Conservation (phyloP, 2,329 filamentous ascomycete species). For the Ascochyta pisi region DNA sequence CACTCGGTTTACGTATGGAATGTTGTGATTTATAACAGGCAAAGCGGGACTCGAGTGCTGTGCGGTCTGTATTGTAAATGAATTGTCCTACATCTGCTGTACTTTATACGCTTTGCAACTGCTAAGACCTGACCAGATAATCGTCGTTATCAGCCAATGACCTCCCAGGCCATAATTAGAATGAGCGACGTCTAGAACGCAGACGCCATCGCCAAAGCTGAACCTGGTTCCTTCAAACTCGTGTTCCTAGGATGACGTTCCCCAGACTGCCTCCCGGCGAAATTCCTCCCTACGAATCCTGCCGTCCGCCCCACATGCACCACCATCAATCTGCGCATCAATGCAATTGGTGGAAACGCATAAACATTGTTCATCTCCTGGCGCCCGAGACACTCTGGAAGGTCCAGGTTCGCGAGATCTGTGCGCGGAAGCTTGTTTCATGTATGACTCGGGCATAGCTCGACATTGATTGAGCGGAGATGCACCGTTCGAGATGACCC, state of each 20-base stretch:
- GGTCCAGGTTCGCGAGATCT: constrained; percentile 6
- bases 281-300: constrained; percentile 14
- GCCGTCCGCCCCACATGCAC: constrained; percentile 9
- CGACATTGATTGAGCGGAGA: constrained; percentile 9
- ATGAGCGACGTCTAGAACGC: too few species aligned
- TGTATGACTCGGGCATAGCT: constrained; percentile 2
- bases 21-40: too few species aligned
- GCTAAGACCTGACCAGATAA: too few species aligned
- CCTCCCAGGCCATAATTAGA: too few species aligned
- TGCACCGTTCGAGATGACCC: neutral
- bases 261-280: neutral
- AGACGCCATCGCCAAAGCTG: too few species aligned
- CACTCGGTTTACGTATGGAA: too few species aligned
- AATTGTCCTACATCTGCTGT: too few species aligned
- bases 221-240: neutral
- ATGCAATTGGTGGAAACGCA: constrained; percentile 13
- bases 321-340: neutral
- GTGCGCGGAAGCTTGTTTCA: constrained; percentile 3
- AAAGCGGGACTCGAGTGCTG: too few species aligned
- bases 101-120: too few species aligned
- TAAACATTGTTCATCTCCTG: constrained; percentile 3
- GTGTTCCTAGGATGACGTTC: neutral
- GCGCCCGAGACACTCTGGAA: constrained; percentile 5
- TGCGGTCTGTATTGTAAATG: too few species aligned
- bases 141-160: too few species aligned